Base-by-base conservation (phyloP, 192 early-diverging fungal genomes). In the Mortierella claussenii region DNA sequence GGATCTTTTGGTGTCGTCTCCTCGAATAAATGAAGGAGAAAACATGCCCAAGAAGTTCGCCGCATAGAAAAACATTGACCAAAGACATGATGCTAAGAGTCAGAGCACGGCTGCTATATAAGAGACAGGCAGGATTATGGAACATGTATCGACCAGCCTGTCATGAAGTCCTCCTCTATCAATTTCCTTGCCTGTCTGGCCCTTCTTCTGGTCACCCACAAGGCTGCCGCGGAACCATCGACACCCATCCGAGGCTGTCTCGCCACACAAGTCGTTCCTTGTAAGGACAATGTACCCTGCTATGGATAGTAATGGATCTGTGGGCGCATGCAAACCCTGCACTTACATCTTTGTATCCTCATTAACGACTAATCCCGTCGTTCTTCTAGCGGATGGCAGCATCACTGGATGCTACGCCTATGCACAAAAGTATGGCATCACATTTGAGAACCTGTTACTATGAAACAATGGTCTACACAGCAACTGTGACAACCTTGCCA, bases 391-490 rank as follows among this genome's bases (percentile, higher is more conserved):
- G 26, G 40, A 61, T 24, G 48, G 60, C 3, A 50, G 9, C 31
- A 24, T 47, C 18, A 47, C n/a, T 20, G 23, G 36, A 3, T 62
- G 60, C 23, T 33, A 1, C 42, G 27, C 15, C 11, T 43, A 55
- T 65, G 63, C 63, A 13, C 0, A 28, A 1, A 23, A 47, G 18
- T 24, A 65, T 10, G 23, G 31, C n/a, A 43, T 28, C 1, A 55
- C 50, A 11, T 34, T 55, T 32, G 40, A 65, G 32, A 9, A 55
- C 6, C 40, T 65, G 8, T 17, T 55, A 30, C 33, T 18, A 12
- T 55, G 50, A 48, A 65, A 65, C 52, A 52, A 17, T 27, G 52
- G 31, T 28, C 63, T 65, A 1, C 63, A 36, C 52, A 34, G 6
- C 11, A 51, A 54, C 21, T 65, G 63, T 34, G 23, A 23, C 24